Base-by-base conservation (phyloP, 2,329 filamentous ascomycete genomes). In the Cadophora sp. region DNA sequence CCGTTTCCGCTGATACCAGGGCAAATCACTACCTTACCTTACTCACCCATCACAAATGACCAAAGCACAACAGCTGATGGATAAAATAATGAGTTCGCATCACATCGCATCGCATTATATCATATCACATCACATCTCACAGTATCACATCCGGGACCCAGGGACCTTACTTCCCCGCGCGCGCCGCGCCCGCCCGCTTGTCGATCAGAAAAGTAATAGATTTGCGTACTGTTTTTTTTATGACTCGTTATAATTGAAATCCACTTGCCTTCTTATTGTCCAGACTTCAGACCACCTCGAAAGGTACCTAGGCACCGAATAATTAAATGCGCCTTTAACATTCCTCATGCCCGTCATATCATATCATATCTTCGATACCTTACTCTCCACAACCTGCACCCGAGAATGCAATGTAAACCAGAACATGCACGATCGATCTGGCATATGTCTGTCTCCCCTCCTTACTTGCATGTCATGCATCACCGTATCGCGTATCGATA, bases 111-210 rank as follows among this genome's bases (percentile, higher is more conserved):
- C 22, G 24, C 48, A 51, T 51, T 22, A 18, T 16, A 45, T 45
- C 27, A 4, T 30, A 30, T 30, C 27, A 30, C 27, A 30, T 30
- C 27, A 30, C 27, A 30, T 39, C 22, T 3, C 22, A 51, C 24
- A 9, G 13, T 13, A 18, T 45, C 11, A 16, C 41, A 45, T 27
- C 59, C 60, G 60, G 60, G 20, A 62, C 14, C 27, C 30, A 33
- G 33, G 20, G 41, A 43, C 22, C 18, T 13, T 62, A 36, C 48
- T 55, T 62, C 60, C 60, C 60, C 60, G 60, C 22, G 14, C 43
- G 20, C 30, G 45, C 20, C 36, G 59, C 14, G 59, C 16, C 27
- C 43, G 33, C 51, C 59, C n/a, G n/a, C n/a, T n/a, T n/a, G n/a
- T n/a, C n/a, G n/a, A n/a, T n/a, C n/a, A n/a, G n/a, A n/a, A n/a